These are phyloP conservation scores for Nitzschia palea DNA, from an alignment of 108 stramenopile species.

Conservation along the genomic window DNA sequence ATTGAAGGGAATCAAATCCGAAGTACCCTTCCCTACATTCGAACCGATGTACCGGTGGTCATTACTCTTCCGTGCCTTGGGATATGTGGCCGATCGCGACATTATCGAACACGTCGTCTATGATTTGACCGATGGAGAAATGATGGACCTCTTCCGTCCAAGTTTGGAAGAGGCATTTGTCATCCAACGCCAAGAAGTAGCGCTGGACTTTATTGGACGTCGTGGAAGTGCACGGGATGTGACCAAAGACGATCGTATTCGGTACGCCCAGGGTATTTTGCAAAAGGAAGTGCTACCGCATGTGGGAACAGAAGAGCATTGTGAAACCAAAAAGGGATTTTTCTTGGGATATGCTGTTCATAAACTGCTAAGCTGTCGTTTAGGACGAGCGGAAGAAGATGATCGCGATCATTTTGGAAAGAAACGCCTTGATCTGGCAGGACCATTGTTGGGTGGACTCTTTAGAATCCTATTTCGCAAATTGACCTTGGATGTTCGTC, in stretches of 20 bases:
- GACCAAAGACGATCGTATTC: conserved; percentile 94
- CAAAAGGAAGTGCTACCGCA: conserved; percentile 98
- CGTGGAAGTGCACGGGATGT: conserved; percentile 92
- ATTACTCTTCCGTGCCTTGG: conserved; percentile 98
- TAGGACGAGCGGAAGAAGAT: conserved; percentile 94
- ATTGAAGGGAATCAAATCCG: conserved; percentile 97
- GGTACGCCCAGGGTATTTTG: conserved; percentile 92
- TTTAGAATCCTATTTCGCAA: conserved; percentile 96
- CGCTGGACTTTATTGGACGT: conserved; percentile 96
- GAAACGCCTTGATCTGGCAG: conserved; percentile 99
- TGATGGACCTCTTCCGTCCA: conserved; percentile 97
- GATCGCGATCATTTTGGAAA: conserved; percentile 99
- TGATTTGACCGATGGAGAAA: conserved; percentile 95
- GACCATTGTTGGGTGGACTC: conserved; percentile 92
- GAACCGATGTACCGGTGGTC: conserved; percentile 97
- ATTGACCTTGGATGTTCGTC: conserved; percentile 92
- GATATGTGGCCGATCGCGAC: conserved; percentile 92
- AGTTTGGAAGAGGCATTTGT: conserved; percentile 94
- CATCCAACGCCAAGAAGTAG: conserved; percentile 91
- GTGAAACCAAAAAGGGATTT: conserved; percentile 98
- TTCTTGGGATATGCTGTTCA: conserved; percentile 99
- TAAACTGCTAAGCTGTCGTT: conserved; percentile 93
- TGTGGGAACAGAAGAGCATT: conserved; percentile 96
- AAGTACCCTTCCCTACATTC: conserved; percentile 93
- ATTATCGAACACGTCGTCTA: conserved; percentile 99